Evolutionary conservation across 1,284 basidiomycete genomes (phyloP).

Genomic region (Trametes versicolor): DNA sequence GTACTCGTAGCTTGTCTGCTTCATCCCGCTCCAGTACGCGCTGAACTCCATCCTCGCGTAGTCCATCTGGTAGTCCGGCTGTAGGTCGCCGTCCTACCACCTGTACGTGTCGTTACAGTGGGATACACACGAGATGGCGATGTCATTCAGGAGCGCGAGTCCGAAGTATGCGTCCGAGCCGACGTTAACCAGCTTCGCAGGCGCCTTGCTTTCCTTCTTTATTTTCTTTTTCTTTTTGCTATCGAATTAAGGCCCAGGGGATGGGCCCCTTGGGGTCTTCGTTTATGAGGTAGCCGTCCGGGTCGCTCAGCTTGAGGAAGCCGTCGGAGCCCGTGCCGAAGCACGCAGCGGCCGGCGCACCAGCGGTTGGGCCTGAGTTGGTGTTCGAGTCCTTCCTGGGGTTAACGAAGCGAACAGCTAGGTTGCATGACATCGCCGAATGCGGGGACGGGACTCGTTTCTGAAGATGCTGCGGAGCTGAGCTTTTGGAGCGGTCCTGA

Average conservation of each 20-base stretch:
- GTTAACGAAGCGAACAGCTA: conserved; percentile 6
- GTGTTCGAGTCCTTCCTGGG: conserved; percentile 16
- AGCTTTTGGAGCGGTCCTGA: too few relatives aligned
- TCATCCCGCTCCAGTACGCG: neutral
- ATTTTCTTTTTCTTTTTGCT: too few relatives aligned
- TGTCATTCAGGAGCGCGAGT: neutral
- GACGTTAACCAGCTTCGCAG: conserved; percentile 16
- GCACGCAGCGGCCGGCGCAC: conserved; percentile 16
- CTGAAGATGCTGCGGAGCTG: conserved; percentile 1
- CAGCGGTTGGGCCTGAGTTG: neutral
- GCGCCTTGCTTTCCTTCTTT: too few relatives aligned
- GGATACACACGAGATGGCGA: neutral
- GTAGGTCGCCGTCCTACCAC: neutral
- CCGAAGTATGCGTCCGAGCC: conserved; percentile 24
- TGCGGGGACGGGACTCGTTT: neutral
- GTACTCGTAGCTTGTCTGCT: conserved; percentile 9
- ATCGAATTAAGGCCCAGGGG: too few relatives aligned
- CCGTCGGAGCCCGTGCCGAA: conserved; percentile 22
- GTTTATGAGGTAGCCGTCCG: conserved; percentile 9
- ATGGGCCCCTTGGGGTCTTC: too few relatives aligned
- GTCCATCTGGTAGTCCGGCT: conserved; percentile 1
- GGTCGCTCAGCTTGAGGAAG: conserved; percentile 18
- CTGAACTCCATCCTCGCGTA: neutral
- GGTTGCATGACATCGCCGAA: conserved; percentile 13
- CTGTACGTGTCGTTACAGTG: neutral